Percentiles rank a stretch among this genome's conserved stretches.
Evolutionary conservation across 345 rosid genomes (phyloP).

Genomic region (Carallia brachiata): DNA sequence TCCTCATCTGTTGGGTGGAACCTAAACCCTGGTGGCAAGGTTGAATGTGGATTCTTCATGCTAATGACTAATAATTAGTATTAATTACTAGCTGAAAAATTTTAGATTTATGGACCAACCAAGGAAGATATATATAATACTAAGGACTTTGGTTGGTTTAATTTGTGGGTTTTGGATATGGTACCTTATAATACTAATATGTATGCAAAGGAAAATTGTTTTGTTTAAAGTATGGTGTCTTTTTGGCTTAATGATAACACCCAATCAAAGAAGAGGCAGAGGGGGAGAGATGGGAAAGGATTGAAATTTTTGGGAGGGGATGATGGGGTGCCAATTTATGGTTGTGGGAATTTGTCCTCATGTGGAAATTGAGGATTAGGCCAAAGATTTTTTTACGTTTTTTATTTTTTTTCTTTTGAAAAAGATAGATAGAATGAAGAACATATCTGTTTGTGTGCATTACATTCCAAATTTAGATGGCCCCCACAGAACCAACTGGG

Average conservation of each 20-base stretch:
- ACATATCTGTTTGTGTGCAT: slow-evolving; percentile 20
- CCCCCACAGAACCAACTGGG: slow-evolving; percentile 6
- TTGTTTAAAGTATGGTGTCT: no score
- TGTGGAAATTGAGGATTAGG: slow-evolving; percentile 36
- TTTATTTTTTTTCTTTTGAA: not conserved
- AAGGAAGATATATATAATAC: no score
- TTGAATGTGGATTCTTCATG: slow-evolving; percentile 66
- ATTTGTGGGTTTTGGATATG: no score
- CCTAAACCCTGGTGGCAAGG: slow-evolving; percentile 92
- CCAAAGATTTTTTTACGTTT: not conserved
- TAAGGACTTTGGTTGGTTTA: no score
- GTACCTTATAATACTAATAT: no score
- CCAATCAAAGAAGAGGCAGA: slow-evolving; percentile 2
- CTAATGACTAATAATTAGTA: not conserved
- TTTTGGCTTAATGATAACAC: not conserved
- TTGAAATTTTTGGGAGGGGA: slow-evolving; percentile 67
- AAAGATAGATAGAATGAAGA: not conserved
- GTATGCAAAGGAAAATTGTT: no score
- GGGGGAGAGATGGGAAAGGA: slow-evolving; percentile 19
- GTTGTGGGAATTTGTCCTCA: slow-evolving; percentile 58
- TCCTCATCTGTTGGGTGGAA: slow-evolving; percentile 99
- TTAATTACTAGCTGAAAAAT: no score
- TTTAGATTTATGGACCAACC: not conserved
- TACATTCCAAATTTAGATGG: slow-evolving; percentile 2
- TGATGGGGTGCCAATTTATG: slow-evolving; percentile 56